Evolutionary conservation across 352 stramenopile genomes (phyloP).

Genomic region (Globisporangium cystogenes): DNA sequence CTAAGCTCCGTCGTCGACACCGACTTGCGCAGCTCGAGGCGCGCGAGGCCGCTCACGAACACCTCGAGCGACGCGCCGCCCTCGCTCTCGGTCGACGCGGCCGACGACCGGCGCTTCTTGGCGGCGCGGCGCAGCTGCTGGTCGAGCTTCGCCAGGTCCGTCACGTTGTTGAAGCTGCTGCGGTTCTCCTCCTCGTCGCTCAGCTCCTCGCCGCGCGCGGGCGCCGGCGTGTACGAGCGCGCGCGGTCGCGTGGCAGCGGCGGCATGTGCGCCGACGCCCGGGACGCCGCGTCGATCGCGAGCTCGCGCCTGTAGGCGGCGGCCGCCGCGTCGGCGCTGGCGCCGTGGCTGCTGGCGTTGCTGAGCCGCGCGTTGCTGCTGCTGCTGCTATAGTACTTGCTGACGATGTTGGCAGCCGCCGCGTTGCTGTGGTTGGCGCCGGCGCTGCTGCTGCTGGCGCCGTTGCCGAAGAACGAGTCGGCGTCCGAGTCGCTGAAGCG

Average conservation of each 20-base stretch:
- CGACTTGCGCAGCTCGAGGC: conserved; percentile 41
- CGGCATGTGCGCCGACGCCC: neutral
- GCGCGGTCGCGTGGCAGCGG: conserved; percentile 9
- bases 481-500: conserved; percentile 82
- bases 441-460: conserved; percentile 18
- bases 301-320: conserved; percentile 11
- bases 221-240: conserved; percentile 8
- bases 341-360: neutral
- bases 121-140: conserved; percentile 6
- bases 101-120: conserved; percentile 51
- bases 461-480: conserved; percentile 54
- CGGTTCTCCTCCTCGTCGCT: conserved; percentile 7
- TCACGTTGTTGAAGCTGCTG: conserved; percentile 4
- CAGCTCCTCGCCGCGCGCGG: neutral
- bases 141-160: conserved; percentile 11
- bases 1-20: conserved; percentile 48
- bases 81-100: conserved; percentile 40
- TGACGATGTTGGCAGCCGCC: conserved; percentile 12
- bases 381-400: conserved; percentile 8
- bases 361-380: neutral
- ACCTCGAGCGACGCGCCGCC: conserved; percentile 19
- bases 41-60: conserved; percentile 36
- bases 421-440: too few relatives aligned
- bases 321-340: conserved; percentile 5
- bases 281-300: conserved; percentile 11